Evolutionary conservation across 192 early-diverging fungal genomes (phyloP).

Genomic region (Thoreauomyces humboldtii): DNA sequence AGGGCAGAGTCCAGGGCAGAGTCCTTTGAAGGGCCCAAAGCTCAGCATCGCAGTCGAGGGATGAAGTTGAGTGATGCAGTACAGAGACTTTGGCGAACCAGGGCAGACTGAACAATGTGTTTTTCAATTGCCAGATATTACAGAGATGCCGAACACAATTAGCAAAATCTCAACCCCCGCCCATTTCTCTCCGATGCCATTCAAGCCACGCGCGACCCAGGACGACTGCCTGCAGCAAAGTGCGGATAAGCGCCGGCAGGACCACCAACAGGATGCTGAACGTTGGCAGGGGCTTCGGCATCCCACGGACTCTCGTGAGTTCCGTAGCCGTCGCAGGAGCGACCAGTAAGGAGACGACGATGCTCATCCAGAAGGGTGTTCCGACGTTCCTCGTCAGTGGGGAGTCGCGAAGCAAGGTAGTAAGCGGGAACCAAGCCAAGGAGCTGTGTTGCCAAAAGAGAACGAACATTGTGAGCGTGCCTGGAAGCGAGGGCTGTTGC

Average conservation of each 20-base stretch:
- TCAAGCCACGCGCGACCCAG: slow-evolving; percentile 12
- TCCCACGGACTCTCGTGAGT: background rate
- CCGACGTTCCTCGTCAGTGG: slow-evolving; percentile 15
- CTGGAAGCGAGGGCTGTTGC: background rate
- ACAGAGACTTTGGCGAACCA: too few species aligned
- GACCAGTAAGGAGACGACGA: slow-evolving; percentile 12
- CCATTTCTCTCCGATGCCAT: too few species aligned
- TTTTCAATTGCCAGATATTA: too few species aligned
- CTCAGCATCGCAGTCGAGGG: too few species aligned
- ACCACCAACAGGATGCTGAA: slow-evolving; percentile 27
- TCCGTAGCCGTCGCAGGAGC: slow-evolving; percentile 3
- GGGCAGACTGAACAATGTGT: too few species aligned
- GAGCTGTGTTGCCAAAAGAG: background rate
- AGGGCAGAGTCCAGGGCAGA: too few species aligned
- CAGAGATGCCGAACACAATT: too few species aligned
- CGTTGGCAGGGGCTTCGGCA: background rate
- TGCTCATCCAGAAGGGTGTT: slow-evolving; percentile 15
- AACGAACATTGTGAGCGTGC: background rate
- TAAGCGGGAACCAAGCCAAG: slow-evolving; percentile 24
- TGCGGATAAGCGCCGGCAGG: slow-evolving; percentile 22
- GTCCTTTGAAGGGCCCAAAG: too few species aligned
- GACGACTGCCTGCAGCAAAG: background rate
- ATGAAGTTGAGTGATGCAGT: too few species aligned
- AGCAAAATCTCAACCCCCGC: too few species aligned
- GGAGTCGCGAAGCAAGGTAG: slow-evolving; percentile 21